Base-by-base conservation (phyloP, 2,329 filamentous ascomycete species). In the Colletotrichum plurivorum region DNA sequence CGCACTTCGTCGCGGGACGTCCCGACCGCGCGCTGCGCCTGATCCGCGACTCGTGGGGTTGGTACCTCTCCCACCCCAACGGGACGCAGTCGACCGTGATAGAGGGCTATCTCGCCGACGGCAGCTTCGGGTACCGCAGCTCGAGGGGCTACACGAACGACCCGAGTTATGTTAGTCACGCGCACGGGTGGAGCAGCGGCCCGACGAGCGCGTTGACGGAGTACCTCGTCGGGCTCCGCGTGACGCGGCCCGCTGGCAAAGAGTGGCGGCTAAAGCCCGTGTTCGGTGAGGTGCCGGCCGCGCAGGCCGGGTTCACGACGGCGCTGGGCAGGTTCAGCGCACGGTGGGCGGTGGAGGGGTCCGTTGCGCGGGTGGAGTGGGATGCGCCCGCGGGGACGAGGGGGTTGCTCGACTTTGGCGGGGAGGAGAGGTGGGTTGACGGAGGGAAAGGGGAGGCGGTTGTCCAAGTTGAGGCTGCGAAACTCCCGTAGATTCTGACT, bases 11-110 rank as follows among this genome's bases (percentile, higher is more conserved):
- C 0, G 83, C 83, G 1, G 80, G 82, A 0, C 80, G 84, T 66
- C 75, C 88, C 1, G 75, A 78, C 8, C 84, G 88, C 43, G 87
- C 88, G 0, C 77, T 91, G 0, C 81, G 86, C 12, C 82, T 91
- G 16, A 85, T 90, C 39, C 84, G 87, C 6, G 78, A 79, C 9
- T 82, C 81, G 56, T 91, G 89, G 89, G 89, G 88, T 12, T 89
- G 87, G 86, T 90, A 90, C 72, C 77, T 89, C 16, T 80, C 84
- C 67, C 84, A 89, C 67, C 82, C 84, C 1, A 85, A 88, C 71
- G 87, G 87, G n/a, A 90, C 88, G 0, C 80, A 84, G 64, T 86
- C 83, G 49, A 90, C 89, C 0, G 83, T 88, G 20, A 83, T 90
- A 27, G 89, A 91, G 75, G 89, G 88, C 0, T 90, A 89, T 67